Evolutionary conservation across 2,329 filamentous ascomycete species (phyloP).

Genomic region (Aureobasidium subglaciale): DNA sequence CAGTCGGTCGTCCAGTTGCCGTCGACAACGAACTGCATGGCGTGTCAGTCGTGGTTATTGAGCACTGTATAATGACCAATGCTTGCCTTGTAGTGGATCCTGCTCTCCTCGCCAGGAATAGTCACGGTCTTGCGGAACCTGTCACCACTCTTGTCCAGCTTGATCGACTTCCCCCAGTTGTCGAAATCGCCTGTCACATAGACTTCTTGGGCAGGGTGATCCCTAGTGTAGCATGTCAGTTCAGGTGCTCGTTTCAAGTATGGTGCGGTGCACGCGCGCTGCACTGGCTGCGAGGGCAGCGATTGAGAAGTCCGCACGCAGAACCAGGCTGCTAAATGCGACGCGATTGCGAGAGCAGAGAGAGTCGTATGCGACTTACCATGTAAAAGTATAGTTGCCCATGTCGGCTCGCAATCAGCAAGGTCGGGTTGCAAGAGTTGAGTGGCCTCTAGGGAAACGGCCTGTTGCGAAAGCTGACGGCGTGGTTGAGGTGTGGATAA

Average conservation of each 20-base stretch:
- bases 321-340: neutral
- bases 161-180: conserved; percentile 80
- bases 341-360: no score
- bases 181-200: conserved; percentile 96
- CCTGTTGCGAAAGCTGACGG: conserved; percentile 4
- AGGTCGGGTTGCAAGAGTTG: neutral
- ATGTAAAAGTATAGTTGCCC: conserved; percentile 64
- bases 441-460: conserved; percentile 5
- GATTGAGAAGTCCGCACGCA: neutral
- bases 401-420: conserved; percentile 34
- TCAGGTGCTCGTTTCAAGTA: neutral
- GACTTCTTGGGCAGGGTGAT: conserved; percentile 75
- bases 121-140: conserved; percentile 74
- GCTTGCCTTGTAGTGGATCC: conserved; percentile 87
- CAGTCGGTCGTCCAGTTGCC: conserved; percentile 81
- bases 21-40: conserved; percentile 82
- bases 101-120: conserved; percentile 47
- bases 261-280: neutral
- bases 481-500: conserved; percentile 1
- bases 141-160: conserved; percentile 68
- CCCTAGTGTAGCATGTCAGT: conserved; percentile 50
- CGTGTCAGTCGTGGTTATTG: conserved; percentile 10
- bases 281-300: neutral
- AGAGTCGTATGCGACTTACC: conserved; percentile 43
- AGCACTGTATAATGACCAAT: neutral